These are phyloP conservation scores for Fusarium sp. DNA, from an alignment of 2,329 filamentous ascomycete genomes.

Conservation along the genomic window DNA sequence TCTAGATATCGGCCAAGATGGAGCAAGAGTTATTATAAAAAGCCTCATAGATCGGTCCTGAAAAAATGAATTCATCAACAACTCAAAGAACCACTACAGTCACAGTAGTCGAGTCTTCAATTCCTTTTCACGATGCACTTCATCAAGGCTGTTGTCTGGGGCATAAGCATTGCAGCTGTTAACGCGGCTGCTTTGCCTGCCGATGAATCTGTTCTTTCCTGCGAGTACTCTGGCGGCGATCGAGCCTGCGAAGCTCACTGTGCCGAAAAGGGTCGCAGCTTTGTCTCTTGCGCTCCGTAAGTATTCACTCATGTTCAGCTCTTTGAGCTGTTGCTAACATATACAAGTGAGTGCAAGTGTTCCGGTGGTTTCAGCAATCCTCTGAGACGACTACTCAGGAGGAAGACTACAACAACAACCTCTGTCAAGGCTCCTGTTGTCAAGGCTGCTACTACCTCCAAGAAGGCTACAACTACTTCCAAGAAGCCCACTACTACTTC, in stretches of 20 bases:
- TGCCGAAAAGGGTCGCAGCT: background rate
- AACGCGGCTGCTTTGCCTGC: slow-evolving; percentile 12
- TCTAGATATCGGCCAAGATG: background rate
- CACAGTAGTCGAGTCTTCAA: background rate
- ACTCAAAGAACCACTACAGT: background rate
- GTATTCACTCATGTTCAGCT: background rate
- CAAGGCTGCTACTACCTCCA: background rate
- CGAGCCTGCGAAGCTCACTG: slow-evolving; percentile 4
- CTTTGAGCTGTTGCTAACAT: background rate
- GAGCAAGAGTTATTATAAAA: background rate
- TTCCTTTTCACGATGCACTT: slow-evolving; percentile 2
- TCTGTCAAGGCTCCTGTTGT: too few relatives aligned
- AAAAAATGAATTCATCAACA: background rate
- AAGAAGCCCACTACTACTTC: background rate
- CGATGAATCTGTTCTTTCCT: background rate
- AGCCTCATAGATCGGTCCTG: background rate
- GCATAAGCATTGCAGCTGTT: slow-evolving; percentile 2
- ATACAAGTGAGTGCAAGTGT: slow-evolving; percentile 5
- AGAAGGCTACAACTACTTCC: background rate
- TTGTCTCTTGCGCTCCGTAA: slow-evolving; percentile 11
- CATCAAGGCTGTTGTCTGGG: slow-evolving; percentile 7
- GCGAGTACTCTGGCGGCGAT: background rate
- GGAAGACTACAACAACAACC: background rate
- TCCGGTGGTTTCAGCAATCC: background rate
- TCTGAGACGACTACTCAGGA: background rate